Evolutionary conservation across 1,284 basidiomycete species (phyloP).

Genomic region (Sporisorium scitamineum): DNA sequence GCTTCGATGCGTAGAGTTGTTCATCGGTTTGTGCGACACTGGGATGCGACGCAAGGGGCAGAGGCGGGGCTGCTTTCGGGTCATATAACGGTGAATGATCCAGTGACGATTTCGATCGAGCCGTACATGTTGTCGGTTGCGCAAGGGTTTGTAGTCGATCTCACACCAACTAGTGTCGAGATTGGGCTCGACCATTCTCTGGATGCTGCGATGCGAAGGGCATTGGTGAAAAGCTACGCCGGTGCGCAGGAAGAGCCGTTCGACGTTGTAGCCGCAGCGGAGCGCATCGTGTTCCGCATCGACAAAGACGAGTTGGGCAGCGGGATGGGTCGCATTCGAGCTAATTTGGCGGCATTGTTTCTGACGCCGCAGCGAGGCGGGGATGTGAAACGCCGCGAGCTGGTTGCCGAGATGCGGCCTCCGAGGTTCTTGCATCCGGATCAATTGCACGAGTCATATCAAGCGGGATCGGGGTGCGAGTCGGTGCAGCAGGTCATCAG

Average conservation of each 20-base stretch:
- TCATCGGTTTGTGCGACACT: slow-evolving; percentile 76
- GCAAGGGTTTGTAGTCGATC: slow-evolving; percentile 83
- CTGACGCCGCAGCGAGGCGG: slow-evolving; percentile 74
- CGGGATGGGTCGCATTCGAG: slow-evolving; percentile 87
- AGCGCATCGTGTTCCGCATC: slow-evolving; percentile 79
- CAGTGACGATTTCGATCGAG: slow-evolving; percentile 83
- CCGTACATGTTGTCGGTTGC: slow-evolving; percentile 85
- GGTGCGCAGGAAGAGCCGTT: not conserved
- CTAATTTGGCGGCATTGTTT: slow-evolving; percentile 90
- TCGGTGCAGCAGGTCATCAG: not conserved
- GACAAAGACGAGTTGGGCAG: slow-evolving; percentile 92
- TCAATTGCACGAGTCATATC: slow-evolving; percentile 2
- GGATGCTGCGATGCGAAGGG: slow-evolving; percentile 59
- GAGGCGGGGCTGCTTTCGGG: slow-evolving; percentile 76
- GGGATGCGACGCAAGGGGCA: slow-evolving; percentile 55
- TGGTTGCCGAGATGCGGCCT: slow-evolving; percentile 82
- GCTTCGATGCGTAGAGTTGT: slow-evolving; percentile 71
- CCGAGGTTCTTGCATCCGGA: slow-evolving; percentile 74
- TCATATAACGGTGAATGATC: slow-evolving; percentile 82
- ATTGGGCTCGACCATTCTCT: slow-evolving; percentile 85
- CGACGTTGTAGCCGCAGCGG: slow-evolving; percentile 15
- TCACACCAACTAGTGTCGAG: slow-evolving; percentile 77
- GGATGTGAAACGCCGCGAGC: slow-evolving; percentile 73
- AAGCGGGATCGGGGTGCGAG: not conserved
- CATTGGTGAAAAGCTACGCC: slow-evolving; percentile 15